These are phyloP conservation scores for Leccinum variicolor DNA, from an alignment of 768 basidiomycete genomes.

Conservation along the genomic window DNA sequence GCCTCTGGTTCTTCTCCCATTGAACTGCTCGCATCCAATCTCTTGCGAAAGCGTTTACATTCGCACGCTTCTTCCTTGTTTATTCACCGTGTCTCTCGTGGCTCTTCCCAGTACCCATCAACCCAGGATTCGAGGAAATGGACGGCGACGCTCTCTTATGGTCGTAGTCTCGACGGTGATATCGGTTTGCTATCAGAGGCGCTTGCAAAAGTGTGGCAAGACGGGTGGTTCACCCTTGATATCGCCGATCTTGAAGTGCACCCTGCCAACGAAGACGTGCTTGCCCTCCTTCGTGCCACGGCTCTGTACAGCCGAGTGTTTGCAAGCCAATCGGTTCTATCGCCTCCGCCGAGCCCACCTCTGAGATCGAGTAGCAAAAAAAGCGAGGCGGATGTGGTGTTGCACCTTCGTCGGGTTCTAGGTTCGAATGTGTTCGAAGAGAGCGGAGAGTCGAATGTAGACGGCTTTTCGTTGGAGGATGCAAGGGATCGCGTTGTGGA, in stretches of 20 bases:
- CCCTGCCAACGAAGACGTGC: slow-evolving; percentile 44
- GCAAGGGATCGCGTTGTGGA: slow-evolving; percentile 77
- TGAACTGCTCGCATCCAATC: slow-evolving; percentile 45
- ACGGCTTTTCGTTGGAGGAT: slow-evolving; percentile 55
- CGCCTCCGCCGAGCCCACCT: slow-evolving; percentile 60
- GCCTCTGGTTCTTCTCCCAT: slow-evolving; percentile 35
- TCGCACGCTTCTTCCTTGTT: slow-evolving; percentile 55
- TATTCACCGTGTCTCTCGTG: slow-evolving; percentile 39
- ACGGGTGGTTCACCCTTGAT: slow-evolving; percentile 24
- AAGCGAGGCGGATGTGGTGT: slow-evolving; percentile 32
- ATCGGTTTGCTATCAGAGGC: slow-evolving; percentile 50
- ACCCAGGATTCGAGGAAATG: slow-evolving; percentile 35
- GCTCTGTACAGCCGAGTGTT: slow-evolving; percentile 64
- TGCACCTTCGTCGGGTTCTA: slow-evolving; percentile 52
- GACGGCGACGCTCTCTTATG: slow-evolving; percentile 51
- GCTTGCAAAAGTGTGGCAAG: slow-evolving; percentile 57
- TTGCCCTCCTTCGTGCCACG: slow-evolving; percentile 54
- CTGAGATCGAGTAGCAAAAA: slow-evolving; percentile 9
- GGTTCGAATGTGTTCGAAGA: slow-evolving; percentile 49
- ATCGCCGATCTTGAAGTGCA: slow-evolving; percentile 31
- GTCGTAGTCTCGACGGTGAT: slow-evolving; percentile 59
- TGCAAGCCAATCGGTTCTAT: slow-evolving; percentile 41
- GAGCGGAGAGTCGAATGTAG: slow-evolving; percentile 13
- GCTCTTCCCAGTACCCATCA: slow-evolving; percentile 13
- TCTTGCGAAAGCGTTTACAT: slow-evolving; percentile 52